Base-by-base conservation (phyloP, 1,284 basidiomycete genomes). In the Fomitopsis betulina region DNA sequence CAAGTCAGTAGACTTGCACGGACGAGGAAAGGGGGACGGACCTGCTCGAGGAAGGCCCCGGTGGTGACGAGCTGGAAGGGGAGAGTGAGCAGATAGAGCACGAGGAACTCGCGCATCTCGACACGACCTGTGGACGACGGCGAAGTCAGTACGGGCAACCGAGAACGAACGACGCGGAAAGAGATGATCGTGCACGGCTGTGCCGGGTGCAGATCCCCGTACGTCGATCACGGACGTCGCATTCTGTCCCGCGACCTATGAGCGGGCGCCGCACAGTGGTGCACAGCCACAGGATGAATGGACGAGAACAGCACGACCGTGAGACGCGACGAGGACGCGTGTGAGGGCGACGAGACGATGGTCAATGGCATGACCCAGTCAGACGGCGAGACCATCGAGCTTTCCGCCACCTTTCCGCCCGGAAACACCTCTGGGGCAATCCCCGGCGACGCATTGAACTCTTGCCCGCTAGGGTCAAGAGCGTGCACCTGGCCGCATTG, bases 31-130 rank as follows among this genome's bases (percentile, higher is more conserved):
- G 47, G 17, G 33, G 47, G 2, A n/a, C 49, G 32, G 4, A 51
- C 49, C 49, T 51, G 93, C 63, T 84, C 71, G 33, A 95, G 75
- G 62, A 94, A 73, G 0, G 91, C 81, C 43, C 89, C 88, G 23
- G 85, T 93, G 10, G 90, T 88, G 56, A 96, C 60, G 50, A 93
- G 81, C 72, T 94, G 89, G 57, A 95, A 77, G 17, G 85, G 84
- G 8, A 92, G 79, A 6, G 89, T 86, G 56, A 92, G 47, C 60
- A 87, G 78, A 73, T 91, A 95, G 1, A 87, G 62, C 39, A 76
- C 63, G 50, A 93, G 77, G 71, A 92, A 84, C 19, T 79, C 67
- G 27, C 84, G 80, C 47, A 93, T 74, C 72, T 93, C 91, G 55
- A 85, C 66, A 27, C 89, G 85, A 53, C 86, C 88, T 90, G 82